Base-by-base conservation (phyloP, 495 filamentous ascomycete species). In the Ascodesmis nigricans region DNA sequence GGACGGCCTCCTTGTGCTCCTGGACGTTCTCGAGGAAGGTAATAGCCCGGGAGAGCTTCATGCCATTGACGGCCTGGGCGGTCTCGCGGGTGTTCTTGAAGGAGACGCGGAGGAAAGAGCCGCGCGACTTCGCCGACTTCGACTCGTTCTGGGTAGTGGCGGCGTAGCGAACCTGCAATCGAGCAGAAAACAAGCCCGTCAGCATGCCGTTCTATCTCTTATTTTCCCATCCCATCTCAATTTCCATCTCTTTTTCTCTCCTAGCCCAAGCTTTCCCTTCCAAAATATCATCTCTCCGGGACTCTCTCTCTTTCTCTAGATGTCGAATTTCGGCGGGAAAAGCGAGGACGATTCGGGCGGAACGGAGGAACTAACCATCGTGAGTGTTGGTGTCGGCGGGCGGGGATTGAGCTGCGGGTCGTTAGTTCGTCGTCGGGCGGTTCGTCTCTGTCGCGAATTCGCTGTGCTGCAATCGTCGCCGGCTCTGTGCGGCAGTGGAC, bases 31-130 rank as follows among this genome's bases (percentile, higher is more conserved):
- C 79, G 55, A 99, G 74, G 73, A 83, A 99, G 53, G 65, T 69
- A 48, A 91, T 63, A 44, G 87, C 90, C 55, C 87, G 87, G 60
- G 74, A 64, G 53, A 95, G 66, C 69, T 95, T 95, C 87, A 84
- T 92, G 61, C 87, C 84, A 62, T 80, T 93, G 73, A 95, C 82
- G 43, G 84, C 82, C 66, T 93, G 83, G 38, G 87, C 90, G 45
- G 87, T 92, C 68, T 99, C 90, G 56, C 84, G 79, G 60, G 87
- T 93, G 73, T 97, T 95, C 73, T 95, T 95, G 76, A 91, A 93
- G 50, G 77, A 87, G 55, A 92, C 82, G 53, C 87, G 83, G 47
- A 99, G 79, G 71, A 95, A 95, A 57, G 83, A 78, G 59, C 90
- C 90, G 60, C 84, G 81, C 54, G 83, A 73, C 63, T 82, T 80